Evolutionary conservation across 305 asterid species (phyloP).

Genomic region (Ilex paraguariensis): DNA sequence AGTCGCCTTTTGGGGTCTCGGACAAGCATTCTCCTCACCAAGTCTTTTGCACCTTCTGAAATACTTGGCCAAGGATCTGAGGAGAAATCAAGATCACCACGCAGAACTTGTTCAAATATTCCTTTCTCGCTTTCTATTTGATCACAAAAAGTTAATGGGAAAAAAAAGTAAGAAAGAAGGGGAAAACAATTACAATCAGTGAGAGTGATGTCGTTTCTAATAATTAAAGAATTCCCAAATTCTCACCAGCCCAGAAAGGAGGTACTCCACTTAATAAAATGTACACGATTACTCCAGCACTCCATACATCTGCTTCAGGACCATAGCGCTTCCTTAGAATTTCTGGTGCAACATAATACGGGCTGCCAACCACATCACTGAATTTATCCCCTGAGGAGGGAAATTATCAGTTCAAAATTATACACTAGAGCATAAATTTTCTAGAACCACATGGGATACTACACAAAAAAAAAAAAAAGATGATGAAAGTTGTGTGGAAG

Average conservation of each 20-base stretch:
- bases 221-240: not conserved
- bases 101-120: constrained; percentile 65
- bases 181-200: not conserved
- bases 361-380: constrained; percentile 78
- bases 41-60: constrained; percentile 66
- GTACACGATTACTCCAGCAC: constrained; percentile 82
- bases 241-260: constrained; percentile 91
- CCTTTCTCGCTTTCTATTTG: constrained; percentile 59
- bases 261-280: constrained; percentile 72
- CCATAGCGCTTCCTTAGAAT: constrained; percentile 64
- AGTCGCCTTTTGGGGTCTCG: constrained; percentile 69
- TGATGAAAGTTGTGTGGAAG: too few species aligned
- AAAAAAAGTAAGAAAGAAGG: not conserved
- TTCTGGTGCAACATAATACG: constrained; percentile 83
- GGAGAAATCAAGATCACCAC: constrained; percentile 66
- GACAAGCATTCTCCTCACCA: constrained; percentile 71
- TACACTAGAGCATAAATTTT: not conserved
- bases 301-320: constrained; percentile 84
- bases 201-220: not conserved
- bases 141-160: constrained; percentile 4
- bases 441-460: too few species aligned
- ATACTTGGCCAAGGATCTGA: constrained; percentile 89
- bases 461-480: too few species aligned
- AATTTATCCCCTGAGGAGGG: constrained; percentile 48
- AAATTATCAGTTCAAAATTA: not conserved